A percentile compares a stretch with the other conserved stretches of the same genome.
Evolutionary conservation across 257 asterid genomes (phyloP).

Genomic region (Ocimum tenuiflorum): DNA sequence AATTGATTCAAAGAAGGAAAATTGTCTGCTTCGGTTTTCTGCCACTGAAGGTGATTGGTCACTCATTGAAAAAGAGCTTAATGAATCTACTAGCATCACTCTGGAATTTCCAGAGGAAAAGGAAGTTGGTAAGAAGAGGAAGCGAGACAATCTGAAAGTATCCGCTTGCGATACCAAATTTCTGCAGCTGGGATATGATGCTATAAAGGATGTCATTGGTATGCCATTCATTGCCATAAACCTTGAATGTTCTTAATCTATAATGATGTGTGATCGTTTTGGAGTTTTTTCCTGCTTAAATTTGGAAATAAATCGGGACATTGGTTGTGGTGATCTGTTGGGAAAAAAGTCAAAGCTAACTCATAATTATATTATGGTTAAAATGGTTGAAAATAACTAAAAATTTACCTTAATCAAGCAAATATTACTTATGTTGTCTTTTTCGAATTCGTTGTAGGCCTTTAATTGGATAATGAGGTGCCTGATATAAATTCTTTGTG

Average conservation of each 20-base stretch:
- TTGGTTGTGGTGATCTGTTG: background rate
- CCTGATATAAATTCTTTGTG: slow-evolving; percentile 2
- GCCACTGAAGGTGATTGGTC: slow-evolving; percentile 56
- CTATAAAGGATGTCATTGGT: slow-evolving; percentile 53
- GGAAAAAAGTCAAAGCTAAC: background rate
- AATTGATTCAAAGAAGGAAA: slow-evolving; percentile 46
- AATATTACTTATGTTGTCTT: background rate
- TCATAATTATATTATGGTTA: background rate
- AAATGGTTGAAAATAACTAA: background rate
- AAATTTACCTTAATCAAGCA: background rate
- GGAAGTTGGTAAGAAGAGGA: slow-evolving; percentile 31
- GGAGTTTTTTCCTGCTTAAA: background rate
- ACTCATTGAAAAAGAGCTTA: slow-evolving; percentile 35
- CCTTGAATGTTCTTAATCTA: background rate
- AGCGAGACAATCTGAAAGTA: slow-evolving; percentile 14
- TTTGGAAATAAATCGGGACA: background rate
- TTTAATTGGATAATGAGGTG: background rate
- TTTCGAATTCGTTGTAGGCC: background rate
- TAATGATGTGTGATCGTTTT: background rate
- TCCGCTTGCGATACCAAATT: slow-evolving; percentile 22
- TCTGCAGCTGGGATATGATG: slow-evolving; percentile 40
- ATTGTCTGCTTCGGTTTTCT: slow-evolving; percentile 36
- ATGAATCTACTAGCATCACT: slow-evolving; percentile 16
- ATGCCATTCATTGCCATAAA: background rate
- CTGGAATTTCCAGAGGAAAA: slow-evolving; percentile 15